A percentile compares a stretch with the other conserved stretches of the same genome.
phyloP scores from a whole-genome alignment of 1,284 basidiomycete species.

The Moesziomyces globuligerus region DNA sequence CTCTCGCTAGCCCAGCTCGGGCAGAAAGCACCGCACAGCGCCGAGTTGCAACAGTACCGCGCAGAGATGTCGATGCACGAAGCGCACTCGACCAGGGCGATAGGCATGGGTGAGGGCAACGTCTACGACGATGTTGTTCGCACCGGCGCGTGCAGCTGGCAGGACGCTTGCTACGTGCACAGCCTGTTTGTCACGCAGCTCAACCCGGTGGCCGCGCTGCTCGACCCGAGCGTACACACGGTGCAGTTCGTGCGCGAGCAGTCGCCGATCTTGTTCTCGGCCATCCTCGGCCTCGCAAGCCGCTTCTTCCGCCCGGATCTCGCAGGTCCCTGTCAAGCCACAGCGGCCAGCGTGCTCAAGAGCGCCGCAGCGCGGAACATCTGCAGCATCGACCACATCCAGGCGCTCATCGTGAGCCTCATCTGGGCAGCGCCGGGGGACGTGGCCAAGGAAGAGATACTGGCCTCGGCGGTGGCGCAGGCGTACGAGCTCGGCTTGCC shows the following conservation, averaged over 20 bases:
- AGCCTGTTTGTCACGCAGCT: slow-evolving; percentile 37
- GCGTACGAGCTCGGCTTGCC: slow-evolving; percentile 66
- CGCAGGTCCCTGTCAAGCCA: slow-evolving; percentile 75
- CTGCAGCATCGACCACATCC: slow-evolving; percentile 82
- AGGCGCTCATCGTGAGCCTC: slow-evolving; percentile 82
- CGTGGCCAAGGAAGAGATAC: slow-evolving; percentile 58
- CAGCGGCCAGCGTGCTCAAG: slow-evolving; percentile 74
- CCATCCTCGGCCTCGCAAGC: slow-evolving; percentile 82
- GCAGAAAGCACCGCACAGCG: neutral
- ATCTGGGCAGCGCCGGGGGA: slow-evolving; percentile 78
- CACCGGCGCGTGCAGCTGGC: slow-evolving; percentile 21
- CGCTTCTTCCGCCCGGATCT: slow-evolving; percentile 81
- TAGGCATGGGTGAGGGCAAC: slow-evolving; percentile 8
- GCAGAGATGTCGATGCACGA: neutral
- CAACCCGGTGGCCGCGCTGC: slow-evolving; percentile 56
- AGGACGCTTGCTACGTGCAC: slow-evolving; percentile 37
- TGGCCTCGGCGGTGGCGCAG: slow-evolving; percentile 59
- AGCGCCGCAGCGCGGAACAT: slow-evolving; percentile 79
- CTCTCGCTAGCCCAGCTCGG: slow-evolving; percentile 14
- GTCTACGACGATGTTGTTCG: slow-evolving; percentile 40
- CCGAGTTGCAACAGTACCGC: no score
- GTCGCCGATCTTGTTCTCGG: slow-evolving; percentile 82
- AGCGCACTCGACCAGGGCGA: slow-evolving; percentile 3
- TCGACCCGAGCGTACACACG: slow-evolving; percentile 67
- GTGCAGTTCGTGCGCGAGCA: slow-evolving; percentile 75